phyloP scores from a whole-genome alignment of 2,329 filamentous ascomycete genomes.

The Colletotrichum scovillei region DNA sequence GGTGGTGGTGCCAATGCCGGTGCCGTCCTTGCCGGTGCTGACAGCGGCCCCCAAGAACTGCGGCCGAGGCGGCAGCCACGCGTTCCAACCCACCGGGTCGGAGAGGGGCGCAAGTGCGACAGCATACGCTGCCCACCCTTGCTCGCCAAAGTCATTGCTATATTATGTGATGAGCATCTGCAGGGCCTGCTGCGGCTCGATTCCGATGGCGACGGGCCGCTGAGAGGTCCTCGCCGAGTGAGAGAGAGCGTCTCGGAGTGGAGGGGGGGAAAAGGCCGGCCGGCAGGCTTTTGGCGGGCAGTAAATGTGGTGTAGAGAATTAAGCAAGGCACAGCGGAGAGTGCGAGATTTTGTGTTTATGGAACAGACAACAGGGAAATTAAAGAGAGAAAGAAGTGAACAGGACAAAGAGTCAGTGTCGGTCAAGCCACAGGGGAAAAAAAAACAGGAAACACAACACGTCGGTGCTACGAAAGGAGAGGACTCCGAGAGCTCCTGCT shows the following conservation, averaged over 20 bases:
- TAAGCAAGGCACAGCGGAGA: not conserved
- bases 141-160: constrained; percentile 29
- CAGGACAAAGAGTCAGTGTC: constrained; percentile 1
- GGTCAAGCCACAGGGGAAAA: constrained; percentile 17
- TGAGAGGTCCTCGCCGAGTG: not conserved
- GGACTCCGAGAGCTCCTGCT: not conserved
- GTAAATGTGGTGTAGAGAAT: not conserved
- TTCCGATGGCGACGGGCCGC: not conserved
- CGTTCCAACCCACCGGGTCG: constrained; percentile 33
- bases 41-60: constrained; percentile 14
- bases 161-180: constrained; percentile 23
- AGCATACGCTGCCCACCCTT: constrained; percentile 31
- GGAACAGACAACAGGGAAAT: not conserved
- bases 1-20: not conserved
- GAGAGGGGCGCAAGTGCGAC: constrained; percentile 15
- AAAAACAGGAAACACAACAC: not conserved
- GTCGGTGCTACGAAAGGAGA: not conserved
- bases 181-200: constrained; percentile 34
- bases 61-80: constrained; percentile 9
- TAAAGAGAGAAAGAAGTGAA: not conserved
- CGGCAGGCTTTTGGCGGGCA: not conserved
- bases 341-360: constrained; percentile 22
- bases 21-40: constrained; percentile 27
- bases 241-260: not conserved
- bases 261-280: not conserved